A percentile compares a stretch with the other conserved stretches of the same genome.
These are phyloP conservation scores for Phytophthora pluvialis DNA, from an alignment of 352 stramenopile species.

Conservation along the genomic window DNA sequence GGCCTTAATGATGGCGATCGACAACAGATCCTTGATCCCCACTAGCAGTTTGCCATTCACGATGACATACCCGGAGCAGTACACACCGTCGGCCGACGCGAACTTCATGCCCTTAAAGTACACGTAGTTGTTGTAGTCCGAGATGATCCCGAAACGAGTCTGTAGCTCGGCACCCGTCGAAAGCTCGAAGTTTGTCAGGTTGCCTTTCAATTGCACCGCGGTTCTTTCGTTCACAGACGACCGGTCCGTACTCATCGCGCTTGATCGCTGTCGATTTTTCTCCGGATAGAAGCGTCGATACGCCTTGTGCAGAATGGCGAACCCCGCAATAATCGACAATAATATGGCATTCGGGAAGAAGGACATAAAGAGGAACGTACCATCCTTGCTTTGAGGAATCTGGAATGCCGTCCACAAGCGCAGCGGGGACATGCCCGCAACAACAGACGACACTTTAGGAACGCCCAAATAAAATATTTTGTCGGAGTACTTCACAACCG, in stretches of 20 bases:
- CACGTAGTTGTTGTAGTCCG: conserved; percentile 45
- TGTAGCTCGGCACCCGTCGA: conserved; percentile 38
- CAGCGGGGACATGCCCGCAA: conserved; percentile 25
- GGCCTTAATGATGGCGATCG: conserved; percentile 42
- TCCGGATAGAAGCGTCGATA: conserved; percentile 33
- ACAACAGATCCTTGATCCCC: conserved; percentile 32
- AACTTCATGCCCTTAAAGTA: conserved; percentile 55
- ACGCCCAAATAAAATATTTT: conserved; percentile 28
- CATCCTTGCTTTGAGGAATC: conserved; percentile 19
- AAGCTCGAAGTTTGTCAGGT: conserved; percentile 43
- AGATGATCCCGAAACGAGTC: conserved; percentile 45
- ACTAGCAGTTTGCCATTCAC: conserved; percentile 47
- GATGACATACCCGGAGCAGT: conserved; percentile 50
- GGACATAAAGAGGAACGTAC: conserved; percentile 18
- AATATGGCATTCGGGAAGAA: conserved; percentile 32
- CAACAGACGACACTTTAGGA: conserved; percentile 8
- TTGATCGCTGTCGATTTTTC: conserved; percentile 13
- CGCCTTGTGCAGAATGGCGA: conserved; percentile 33
- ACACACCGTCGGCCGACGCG: conserved; percentile 45
- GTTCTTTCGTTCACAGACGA: conserved; percentile 27
- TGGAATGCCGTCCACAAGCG: conserved; percentile 31
- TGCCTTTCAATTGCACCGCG: conserved; percentile 13
- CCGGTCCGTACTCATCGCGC: conserved; percentile 11
- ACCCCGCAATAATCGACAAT: conserved; percentile 25
- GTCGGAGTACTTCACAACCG: conserved; percentile 25